Base-by-base conservation (phyloP, 108 stramenopile species). In the Nitzschia sp. region DNA sequence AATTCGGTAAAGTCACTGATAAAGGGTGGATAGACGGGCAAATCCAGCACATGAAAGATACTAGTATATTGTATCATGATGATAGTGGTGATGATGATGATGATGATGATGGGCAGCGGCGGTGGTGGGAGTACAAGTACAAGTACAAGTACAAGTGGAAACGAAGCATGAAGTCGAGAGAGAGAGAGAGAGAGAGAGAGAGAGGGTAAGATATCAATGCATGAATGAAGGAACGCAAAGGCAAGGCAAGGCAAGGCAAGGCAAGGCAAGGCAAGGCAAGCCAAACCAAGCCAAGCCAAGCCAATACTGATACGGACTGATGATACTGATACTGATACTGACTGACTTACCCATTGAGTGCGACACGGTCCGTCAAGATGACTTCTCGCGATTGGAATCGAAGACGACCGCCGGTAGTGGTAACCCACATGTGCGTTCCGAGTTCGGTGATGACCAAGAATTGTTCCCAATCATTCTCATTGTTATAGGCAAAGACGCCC, bases 371-470 rank as follows among this genome's bases (percentile, higher is more conserved):
- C 2, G 23, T 21, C 28, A 76, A 27, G 3, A 76, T 32, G 21
- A 76, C 53, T 15, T 69, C 56, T 35, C 53, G 45, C 2, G 75
- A 76, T 34, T 69, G 68, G 31, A 76, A 76, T 63, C 75, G 68
- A 22, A 76, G 25, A 30, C 38, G 58, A 36, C 69, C 53, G 4
- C 64, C 75, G 11, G 68, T 76, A 2, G 68, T 64, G 52, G 75
- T 62, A 17, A 76, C 62, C 75, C 75, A 76, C 34, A 76, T 38
- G 44, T 66, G 65, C 4, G 75, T 76, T 53, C 66, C 66, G 1
- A 69, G 59, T 33, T 69, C 68, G 21, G 65, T 53, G 15, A 36
- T 67, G 66, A 76, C 47, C 34, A 76, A 31, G n/a, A 56, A 69
- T 36, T 76, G 68, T 26, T 61, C 38, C 34, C 54, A 38, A 21